These are phyloP conservation scores for Planoprotostelium fungivorum DNA, from an alignment of 78 protist species.

Conservation along the genomic window DNA sequence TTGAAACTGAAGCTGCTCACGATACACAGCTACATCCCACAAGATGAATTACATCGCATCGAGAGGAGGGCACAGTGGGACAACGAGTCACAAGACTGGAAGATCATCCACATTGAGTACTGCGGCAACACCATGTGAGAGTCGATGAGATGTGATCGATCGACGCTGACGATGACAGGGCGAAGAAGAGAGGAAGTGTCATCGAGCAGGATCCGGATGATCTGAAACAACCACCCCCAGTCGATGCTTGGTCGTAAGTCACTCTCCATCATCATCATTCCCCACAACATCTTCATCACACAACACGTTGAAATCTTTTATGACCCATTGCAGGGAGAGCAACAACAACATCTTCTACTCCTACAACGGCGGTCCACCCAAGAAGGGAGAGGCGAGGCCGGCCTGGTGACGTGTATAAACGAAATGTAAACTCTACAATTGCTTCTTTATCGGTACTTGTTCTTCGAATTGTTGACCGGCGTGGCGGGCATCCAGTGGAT, in stretches of 20 bases:
- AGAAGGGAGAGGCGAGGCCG: not conserved
- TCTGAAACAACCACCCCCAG: not conserved
- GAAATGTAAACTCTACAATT: no score
- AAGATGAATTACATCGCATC: not conserved
- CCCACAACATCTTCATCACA: no score
- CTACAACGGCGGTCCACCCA: not conserved
- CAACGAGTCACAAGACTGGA: not conserved
- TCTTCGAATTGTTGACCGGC: not conserved
- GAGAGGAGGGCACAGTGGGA: not conserved
- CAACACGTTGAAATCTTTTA: no score
- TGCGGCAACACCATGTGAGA: not conserved
- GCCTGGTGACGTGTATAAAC: no score
- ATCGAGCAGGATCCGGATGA: not conserved
- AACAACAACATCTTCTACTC: not conserved
- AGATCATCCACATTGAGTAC: not conserved
- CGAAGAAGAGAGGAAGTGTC: not conserved
- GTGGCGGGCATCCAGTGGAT: slow-evolving; percentile 60
- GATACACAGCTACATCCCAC: slow-evolving; percentile 11
- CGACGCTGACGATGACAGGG: not conserved
- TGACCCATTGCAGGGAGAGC: not conserved
- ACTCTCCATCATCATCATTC: no score
- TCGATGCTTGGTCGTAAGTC: no score
- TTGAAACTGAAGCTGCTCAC: not conserved
- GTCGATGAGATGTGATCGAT: not conserved
- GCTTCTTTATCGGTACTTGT: not conserved